These are phyloP conservation scores for Calonectria fujianensis DNA, from an alignment of 2,329 filamentous ascomycete genomes.

Conservation along the genomic window DNA sequence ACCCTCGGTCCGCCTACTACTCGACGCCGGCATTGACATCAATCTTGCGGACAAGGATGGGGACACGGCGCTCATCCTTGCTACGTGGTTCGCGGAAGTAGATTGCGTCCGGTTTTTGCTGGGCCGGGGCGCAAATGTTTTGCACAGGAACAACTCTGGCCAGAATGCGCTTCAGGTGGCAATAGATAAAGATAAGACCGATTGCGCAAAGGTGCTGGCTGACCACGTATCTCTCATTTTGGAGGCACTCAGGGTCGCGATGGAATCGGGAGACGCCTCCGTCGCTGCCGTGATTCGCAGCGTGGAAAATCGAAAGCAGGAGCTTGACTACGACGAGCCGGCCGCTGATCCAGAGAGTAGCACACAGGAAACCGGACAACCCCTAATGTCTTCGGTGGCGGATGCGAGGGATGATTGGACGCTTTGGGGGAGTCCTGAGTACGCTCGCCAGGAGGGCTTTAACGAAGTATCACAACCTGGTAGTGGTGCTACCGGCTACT, in stretches of 20 bases:
- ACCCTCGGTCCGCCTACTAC: constrained; percentile 56
- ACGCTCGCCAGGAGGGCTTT: not conserved
- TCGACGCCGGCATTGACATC: constrained; percentile 62
- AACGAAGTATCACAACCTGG: not conserved
- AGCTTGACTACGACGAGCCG: not conserved
- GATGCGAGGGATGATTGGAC: not conserved
- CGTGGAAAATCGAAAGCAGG: not conserved
- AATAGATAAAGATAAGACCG: constrained; percentile 11
- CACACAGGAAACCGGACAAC: not conserved
- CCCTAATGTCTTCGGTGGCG: not conserved
- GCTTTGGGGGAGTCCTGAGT: not conserved
- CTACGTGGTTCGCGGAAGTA: constrained; percentile 57
- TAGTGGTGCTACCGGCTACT: not conserved
- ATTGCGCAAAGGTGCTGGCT: constrained; percentile 59
- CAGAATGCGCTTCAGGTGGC: not conserved
- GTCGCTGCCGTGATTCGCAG: not conserved
- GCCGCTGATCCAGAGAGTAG: not conserved
- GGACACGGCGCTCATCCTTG: constrained; percentile 63
- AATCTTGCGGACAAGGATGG: constrained; percentile 59
- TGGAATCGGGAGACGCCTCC: not conserved
- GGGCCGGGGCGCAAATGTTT: not conserved
- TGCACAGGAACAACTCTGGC: not conserved
- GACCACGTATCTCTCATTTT: constrained; percentile 47
- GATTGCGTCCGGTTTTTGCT: not conserved
- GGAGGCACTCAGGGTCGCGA: not conserved